Base-by-base conservation (phyloP, 108 stramenopile species). In the Epithemia pelagica region DNA sequence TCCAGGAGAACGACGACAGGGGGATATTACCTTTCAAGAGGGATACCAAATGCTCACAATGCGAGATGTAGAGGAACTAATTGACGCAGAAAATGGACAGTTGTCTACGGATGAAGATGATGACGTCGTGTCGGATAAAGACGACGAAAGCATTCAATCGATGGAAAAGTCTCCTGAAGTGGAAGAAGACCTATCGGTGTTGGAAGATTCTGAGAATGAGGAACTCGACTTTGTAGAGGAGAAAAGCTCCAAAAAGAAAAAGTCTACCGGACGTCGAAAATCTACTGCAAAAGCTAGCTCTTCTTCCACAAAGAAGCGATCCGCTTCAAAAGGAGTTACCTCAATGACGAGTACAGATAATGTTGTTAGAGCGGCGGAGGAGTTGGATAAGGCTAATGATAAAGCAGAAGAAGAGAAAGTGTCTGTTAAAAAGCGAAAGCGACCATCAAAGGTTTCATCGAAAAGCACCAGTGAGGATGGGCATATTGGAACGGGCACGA, bases 1-100 rank as follows among this genome's bases (percentile, higher is more conserved):
- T 25, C 81, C 81, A 8, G 25, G 61, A 8, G 74, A 75, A 52
- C 76, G 81, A 28, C 32, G 15, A 22, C 72, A 73, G 25, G 61
- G 58, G 22, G 66, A 54, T 22, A 52, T 1, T 15, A 58, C 61
- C 28, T 71, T 72, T 61, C 32, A 56, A 19, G 78, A 79, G 62
- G 78, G 62, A 31, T 74, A 74, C 32, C 61, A 74, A 21, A 25
- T 67, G 15, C 37, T 46, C 37, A 46, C 37, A 46, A 46, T 46
- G 37, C 10, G 15, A 5, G 37, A 46, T 46, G 37, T 46, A 46
- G 15, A 46, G n/a, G 7, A 28, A 3, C 25, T 64, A 10, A 64
- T 54, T 2, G 62, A 27, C 63, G 33, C 32, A n/a, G 63, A 64
- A 20, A 27, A 64, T 46, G 64, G 15, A 15, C 10, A 3, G 18